phyloP scores from a whole-genome alignment of 768 basidiomycete genomes.

The Pholiota microspora region DNA sequence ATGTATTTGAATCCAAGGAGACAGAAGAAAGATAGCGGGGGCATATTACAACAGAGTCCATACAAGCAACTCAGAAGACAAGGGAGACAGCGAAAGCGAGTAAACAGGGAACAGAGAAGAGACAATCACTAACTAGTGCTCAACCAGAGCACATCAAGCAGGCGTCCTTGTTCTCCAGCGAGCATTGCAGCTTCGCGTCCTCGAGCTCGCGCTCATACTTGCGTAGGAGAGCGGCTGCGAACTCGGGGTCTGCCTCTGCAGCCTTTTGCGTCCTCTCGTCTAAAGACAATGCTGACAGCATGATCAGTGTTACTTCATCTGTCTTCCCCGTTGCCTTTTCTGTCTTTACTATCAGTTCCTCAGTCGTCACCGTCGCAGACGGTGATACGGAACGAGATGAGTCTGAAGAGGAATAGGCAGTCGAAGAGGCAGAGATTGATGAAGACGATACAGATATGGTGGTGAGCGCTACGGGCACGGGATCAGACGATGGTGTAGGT shows the following conservation, averaged over 20 bases:
- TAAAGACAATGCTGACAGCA: conserved; percentile 34
- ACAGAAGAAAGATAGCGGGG: background rate
- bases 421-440: conserved; percentile 2
- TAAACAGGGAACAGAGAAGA: background rate
- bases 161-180: conserved; percentile 91
- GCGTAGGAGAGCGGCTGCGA: conserved; percentile 71
- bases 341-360: too few relatives aligned
- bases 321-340: too few relatives aligned
- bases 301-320: conserved; percentile 6
- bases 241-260: conserved; percentile 67
- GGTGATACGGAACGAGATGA: conserved; percentile 19
- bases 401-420: conserved; percentile 9
- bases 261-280: conserved; percentile 51
- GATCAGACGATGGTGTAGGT: conserved; percentile 3
- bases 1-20: background rate
- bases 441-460: conserved; percentile 8
- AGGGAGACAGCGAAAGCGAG: conserved; percentile 2
- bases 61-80: conserved; percentile 1
- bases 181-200: conserved; percentile 80
- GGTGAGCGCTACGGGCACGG: conserved; percentile 1
- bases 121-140: conserved; percentile 15
- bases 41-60: conserved; percentile 7
- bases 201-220: conserved; percentile 74
- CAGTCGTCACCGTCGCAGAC: too few relatives aligned
- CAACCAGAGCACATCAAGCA: conserved; percentile 90